A percentile compares a stretch with the other conserved stretches of the same genome.
These are phyloP conservation scores for Hapsidospora chrysogenum DNA, from an alignment of 495 filamentous ascomycete species.

Conservation along the genomic window DNA sequence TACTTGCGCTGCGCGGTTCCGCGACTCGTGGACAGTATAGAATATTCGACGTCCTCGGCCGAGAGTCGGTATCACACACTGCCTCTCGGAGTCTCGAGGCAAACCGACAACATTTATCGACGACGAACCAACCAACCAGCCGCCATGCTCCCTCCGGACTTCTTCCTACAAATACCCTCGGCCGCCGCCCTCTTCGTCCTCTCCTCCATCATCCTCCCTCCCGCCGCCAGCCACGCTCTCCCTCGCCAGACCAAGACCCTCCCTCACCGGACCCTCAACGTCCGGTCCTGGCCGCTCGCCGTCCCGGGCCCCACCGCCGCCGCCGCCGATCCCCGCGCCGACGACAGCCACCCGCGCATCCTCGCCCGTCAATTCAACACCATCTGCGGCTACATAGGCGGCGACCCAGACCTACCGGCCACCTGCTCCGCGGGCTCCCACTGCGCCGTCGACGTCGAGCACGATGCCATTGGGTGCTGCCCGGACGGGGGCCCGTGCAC, in stretches of 20 bases:
- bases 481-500: slow-evolving; percentile 27
- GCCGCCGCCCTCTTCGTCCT: slow-evolving; percentile 23
- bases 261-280: slow-evolving; percentile 20
- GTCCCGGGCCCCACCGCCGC: slow-evolving; percentile 18
- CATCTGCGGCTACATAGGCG: slow-evolving; percentile 29
- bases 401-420: slow-evolving; percentile 22
- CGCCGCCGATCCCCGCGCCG: slow-evolving; percentile 12
- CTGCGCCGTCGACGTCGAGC: slow-evolving; percentile 26
- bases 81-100: no score
- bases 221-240: slow-evolving; percentile 16
- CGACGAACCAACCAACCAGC: no score
- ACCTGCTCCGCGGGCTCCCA: slow-evolving; percentile 32
- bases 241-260: slow-evolving; percentile 22
- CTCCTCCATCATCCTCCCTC: slow-evolving; percentile 13
- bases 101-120: no score
- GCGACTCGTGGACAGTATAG: no score
- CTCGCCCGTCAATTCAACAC: slow-evolving; percentile 17
- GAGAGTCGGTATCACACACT: no score
- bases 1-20: no score
- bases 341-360: background rate
- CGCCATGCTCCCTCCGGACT: no score
- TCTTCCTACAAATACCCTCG: no score
- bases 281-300: slow-evolving; percentile 29
- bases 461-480: slow-evolving; percentile 30
- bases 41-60: no score